Percentiles rank a stretch among this genome's conserved stretches.
These are phyloP conservation scores for Monilinia polystroma DNA, from an alignment of 2,329 filamentous ascomycete genomes.

Conservation along the genomic window DNA sequence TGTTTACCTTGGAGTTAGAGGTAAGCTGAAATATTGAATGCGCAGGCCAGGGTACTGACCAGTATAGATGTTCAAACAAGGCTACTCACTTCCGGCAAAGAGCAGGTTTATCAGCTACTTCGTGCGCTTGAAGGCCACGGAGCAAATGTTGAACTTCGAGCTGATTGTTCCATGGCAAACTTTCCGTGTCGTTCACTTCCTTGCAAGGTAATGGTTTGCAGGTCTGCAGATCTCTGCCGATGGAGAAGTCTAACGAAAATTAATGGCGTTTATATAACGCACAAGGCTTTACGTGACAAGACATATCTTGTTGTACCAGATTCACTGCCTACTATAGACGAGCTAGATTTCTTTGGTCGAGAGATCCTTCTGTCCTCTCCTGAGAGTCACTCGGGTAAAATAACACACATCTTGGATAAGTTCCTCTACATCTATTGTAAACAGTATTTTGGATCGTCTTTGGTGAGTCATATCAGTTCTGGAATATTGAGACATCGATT, in stretches of 20 bases:
- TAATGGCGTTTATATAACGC: constrained; percentile 29
- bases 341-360: constrained; percentile 27
- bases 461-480: constrained; percentile 12
- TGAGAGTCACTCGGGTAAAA: constrained; percentile 25
- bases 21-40: constrained; percentile 7
- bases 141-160: constrained; percentile 24
- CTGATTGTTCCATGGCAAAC: constrained; percentile 16
- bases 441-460: constrained; percentile 7
- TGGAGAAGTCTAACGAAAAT: constrained; percentile 29
- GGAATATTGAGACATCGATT: background rate
- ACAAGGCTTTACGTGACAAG: constrained; percentile 24
- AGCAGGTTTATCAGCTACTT: constrained; percentile 13
- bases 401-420: constrained; percentile 26
- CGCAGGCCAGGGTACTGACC: background rate
- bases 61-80: constrained; percentile 24
- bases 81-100: constrained; percentile 22
- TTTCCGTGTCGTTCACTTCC: constrained; percentile 25
- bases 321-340: constrained; percentile 25
- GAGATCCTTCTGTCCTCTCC: constrained; percentile 25
- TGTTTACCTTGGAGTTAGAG: constrained; percentile 27
- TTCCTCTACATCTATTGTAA: constrained; percentile 26
- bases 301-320: constrained; percentile 28
- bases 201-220: constrained; percentile 27
- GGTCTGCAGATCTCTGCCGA: constrained; percentile 22
- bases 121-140: constrained; percentile 16